phyloP scores from a whole-genome alignment of 345 rosid genomes.

The Isatis tinctoria region DNA sequence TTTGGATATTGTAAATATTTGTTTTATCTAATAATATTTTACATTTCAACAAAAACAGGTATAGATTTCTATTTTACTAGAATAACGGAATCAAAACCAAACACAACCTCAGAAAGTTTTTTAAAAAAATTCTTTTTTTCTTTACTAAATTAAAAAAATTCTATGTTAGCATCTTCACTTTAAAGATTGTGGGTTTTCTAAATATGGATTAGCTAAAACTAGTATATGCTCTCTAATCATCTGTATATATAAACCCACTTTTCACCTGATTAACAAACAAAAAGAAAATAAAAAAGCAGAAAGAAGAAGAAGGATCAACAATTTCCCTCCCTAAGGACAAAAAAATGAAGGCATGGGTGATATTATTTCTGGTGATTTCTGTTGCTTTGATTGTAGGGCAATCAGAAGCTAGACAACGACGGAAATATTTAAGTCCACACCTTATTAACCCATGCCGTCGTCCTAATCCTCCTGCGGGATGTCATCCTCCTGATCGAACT shows the following conservation, averaged over 20 bases:
- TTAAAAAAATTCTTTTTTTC: too few relatives aligned
- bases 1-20: too few relatives aligned
- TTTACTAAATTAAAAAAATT: too few relatives aligned
- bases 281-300: neutral
- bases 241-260: neutral
- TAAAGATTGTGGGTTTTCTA: neutral
- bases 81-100: neutral
- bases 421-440: neutral
- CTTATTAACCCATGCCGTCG: neutral
- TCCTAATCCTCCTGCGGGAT: conserved; percentile 4
- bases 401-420: neutral
- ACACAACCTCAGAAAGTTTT: neutral
- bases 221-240: neutral
- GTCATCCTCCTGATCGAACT: neutral
- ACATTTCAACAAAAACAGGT: neutral
- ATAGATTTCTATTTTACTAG: neutral
- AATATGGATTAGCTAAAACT: neutral
- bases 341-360: conserved; percentile 19
- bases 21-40: neutral
- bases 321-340: neutral
- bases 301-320: conserved; percentile 6
- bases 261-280: neutral
- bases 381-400: neutral
- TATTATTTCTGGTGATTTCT: conserved; percentile 17
- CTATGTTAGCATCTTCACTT: neutral